phyloP scores from a whole-genome alignment of 2,329 filamentous ascomycete genomes.

The Thermoascus crustaceus region DNA sequence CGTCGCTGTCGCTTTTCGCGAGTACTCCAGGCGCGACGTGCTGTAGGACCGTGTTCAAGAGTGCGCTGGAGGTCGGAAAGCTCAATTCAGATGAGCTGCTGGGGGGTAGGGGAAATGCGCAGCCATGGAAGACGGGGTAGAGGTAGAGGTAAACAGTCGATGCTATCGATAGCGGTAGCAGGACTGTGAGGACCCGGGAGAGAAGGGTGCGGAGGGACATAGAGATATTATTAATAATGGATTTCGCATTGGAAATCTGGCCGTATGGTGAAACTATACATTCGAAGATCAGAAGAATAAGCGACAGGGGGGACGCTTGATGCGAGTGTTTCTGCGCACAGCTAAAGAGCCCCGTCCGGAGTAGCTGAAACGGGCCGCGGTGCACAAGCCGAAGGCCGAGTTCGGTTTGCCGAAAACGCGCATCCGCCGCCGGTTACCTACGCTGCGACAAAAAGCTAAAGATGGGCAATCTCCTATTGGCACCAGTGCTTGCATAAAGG shows the following conservation, averaged over 20 bases:
- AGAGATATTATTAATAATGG: slow-evolving; percentile 16
- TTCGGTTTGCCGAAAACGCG: too few relatives aligned
- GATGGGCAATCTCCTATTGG: too few relatives aligned
- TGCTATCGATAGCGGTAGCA: slow-evolving; percentile 59
- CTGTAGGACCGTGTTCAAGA: slow-evolving; percentile 29
- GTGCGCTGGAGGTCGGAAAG: slow-evolving; percentile 13
- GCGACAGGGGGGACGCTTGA: too few relatives aligned
- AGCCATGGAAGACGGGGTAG: slow-evolving; percentile 73
- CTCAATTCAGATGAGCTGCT: slow-evolving; percentile 4
- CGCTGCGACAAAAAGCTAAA: too few relatives aligned
- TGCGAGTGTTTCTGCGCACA: too few relatives aligned
- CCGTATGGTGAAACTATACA: not conserved
- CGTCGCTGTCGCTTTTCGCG: slow-evolving; percentile 10
- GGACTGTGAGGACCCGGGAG: slow-evolving; percentile 38
- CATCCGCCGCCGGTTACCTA: too few relatives aligned
- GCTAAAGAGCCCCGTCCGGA: too few relatives aligned
- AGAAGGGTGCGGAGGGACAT: slow-evolving; percentile 46
- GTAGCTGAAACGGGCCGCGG: too few relatives aligned
- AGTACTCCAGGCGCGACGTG: slow-evolving; percentile 21
- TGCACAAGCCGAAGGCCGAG: too few relatives aligned
- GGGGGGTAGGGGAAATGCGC: slow-evolving; percentile 60
- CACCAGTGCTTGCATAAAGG: too few relatives aligned
- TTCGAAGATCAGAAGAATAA: not conserved
- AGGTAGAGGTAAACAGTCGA: slow-evolving; percentile 75
- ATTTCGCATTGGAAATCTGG: not conserved